Conservation (phyloP, 108 stramenopile species). For the Fragilariopsis cylindrus region DNA sequence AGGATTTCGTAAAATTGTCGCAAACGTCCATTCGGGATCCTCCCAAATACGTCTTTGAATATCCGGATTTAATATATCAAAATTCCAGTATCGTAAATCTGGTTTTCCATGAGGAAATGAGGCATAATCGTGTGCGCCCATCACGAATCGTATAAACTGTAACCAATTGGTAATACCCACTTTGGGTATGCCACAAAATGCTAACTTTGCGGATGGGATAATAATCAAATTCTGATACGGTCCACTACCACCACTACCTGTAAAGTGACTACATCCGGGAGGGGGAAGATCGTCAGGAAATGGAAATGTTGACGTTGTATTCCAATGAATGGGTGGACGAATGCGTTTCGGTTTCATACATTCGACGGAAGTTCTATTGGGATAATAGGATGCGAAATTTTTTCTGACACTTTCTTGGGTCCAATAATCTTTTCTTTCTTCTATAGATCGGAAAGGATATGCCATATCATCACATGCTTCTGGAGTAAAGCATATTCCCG, state of each 20-base stretch:
- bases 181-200: slow-evolving; percentile 63
- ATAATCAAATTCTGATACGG: slow-evolving; percentile 31
- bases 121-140: slow-evolving; percentile 55
- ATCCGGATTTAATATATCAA: slow-evolving; percentile 27
- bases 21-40: slow-evolving; percentile 43
- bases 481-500: slow-evolving; percentile 27
- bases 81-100: slow-evolving; percentile 32
- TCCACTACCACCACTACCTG: not conserved
- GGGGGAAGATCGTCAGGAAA: slow-evolving; percentile 14
- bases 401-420: not conserved
- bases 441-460: too few relatives aligned
- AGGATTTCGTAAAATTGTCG: slow-evolving; percentile 54
- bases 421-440: too few relatives aligned
- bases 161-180: slow-evolving; percentile 52
- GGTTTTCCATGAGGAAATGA: slow-evolving; percentile 49
- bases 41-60: slow-evolving; percentile 34
- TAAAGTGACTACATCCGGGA: not conserved
- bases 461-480: slow-evolving; percentile 2
- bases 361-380: not conserved
- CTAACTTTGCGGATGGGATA: slow-evolving; percentile 46
- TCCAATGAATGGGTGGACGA: not conserved
- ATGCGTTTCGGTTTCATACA: not conserved
- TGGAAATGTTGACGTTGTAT: not conserved
- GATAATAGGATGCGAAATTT: not conserved
- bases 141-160: slow-evolving; percentile 41